Conservation (phyloP, 169 alveolate species). For the Plasmodium gaboni region DNA sequence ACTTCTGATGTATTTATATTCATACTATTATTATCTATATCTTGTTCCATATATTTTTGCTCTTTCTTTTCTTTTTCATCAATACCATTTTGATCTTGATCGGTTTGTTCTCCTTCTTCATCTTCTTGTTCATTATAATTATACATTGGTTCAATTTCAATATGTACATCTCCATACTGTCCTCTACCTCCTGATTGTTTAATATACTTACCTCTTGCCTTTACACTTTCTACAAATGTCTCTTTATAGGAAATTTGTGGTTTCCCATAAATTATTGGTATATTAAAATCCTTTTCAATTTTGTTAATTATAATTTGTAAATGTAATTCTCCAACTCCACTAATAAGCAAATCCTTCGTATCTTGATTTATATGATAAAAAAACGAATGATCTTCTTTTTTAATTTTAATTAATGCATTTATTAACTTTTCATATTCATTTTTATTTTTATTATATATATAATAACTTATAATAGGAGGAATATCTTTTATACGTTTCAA, state of each 20-base stretch:
- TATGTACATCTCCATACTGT: constrained; percentile 90
- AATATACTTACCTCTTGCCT: constrained; percentile 87
- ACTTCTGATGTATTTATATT: constrained; percentile 75
- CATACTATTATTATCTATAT: constrained; percentile 40
- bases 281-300: constrained; percentile 91
- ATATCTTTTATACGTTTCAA: constrained; percentile 89
- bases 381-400: constrained; percentile 89
- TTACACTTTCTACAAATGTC: constrained; percentile 82
- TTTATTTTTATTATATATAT: constrained; percentile 80
- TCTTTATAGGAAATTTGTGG: constrained; percentile 94
- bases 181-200: constrained; percentile 93
- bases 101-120: constrained; percentile 4
- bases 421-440: constrained; percentile 86
- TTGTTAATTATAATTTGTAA: constrained; percentile 95
- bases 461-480: constrained; percentile 88
- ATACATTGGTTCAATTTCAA: constrained; percentile 88
- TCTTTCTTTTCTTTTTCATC: constrained; percentile 15
- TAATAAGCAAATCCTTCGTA: constrained; percentile 88
- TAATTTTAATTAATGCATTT: constrained; percentile 84
- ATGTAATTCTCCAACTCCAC: constrained; percentile 97
- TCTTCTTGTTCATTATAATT: constrained; percentile 84
- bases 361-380: constrained; percentile 85
- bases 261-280: constrained; percentile 90
- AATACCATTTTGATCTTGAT: not conserved
- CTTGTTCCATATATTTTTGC: not conserved